Conservation (phyloP, 441 rosid species). For the Aleurites moluccanus region DNA sequence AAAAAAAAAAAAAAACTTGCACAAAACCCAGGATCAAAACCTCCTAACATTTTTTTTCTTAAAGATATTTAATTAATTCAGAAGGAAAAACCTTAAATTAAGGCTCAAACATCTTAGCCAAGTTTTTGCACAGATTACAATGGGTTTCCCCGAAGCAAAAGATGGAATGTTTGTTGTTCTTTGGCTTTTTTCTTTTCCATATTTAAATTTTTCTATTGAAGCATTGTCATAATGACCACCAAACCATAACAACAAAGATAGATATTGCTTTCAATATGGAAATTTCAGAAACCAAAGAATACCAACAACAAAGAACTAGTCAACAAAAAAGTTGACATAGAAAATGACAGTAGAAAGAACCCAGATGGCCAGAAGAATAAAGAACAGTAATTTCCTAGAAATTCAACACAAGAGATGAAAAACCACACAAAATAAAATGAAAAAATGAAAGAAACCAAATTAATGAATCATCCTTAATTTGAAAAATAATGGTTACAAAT, state of each 20-base stretch:
- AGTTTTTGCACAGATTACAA: constrained; percentile 18
- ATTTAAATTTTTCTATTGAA: too few species aligned
- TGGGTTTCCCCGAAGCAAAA: background rate
- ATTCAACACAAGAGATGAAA: background rate
- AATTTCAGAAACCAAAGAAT: background rate
- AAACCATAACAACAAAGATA: background rate
- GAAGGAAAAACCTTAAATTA: background rate
- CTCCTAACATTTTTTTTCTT: background rate
- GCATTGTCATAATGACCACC: background rate
- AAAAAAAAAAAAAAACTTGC: background rate
- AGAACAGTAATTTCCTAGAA: background rate
- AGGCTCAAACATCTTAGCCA: constrained; percentile 18
- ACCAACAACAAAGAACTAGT: background rate
- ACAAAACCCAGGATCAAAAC: background rate
- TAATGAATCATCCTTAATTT: background rate
- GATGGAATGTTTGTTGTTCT: too few species aligned
- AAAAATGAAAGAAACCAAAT: background rate
- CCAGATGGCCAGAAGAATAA: background rate
- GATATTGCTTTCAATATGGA: background rate
- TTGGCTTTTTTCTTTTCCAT: too few species aligned
- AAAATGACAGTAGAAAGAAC: constrained; percentile 13
- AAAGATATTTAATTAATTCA: too few species aligned
- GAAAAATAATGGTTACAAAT: background rate
- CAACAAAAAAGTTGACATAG: background rate
- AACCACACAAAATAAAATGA: background rate